Base-by-base conservation (phyloP, 345 rosid genomes). In the Citrus maxima region DNA sequence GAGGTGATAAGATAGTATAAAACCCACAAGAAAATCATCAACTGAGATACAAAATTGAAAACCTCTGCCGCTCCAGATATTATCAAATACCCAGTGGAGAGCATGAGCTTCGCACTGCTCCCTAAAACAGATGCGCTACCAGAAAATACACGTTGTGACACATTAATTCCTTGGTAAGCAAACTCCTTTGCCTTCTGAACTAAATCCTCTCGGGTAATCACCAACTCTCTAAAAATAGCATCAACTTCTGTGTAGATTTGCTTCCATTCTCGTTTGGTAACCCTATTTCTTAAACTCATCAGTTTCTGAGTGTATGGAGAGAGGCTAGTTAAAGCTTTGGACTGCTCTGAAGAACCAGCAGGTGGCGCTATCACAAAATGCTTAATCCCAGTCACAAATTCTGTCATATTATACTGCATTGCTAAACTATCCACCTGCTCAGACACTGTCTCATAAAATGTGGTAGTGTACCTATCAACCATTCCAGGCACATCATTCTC, bases 11-110 rank as follows among this genome's bases (percentile, higher is more conserved):
- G 88, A 83, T 89, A 84, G 78, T 94, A 96, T 54, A 96, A 73
- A 59, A 96, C 92, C 93, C 97, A 93, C 75, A 89, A 90, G 90
- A 94, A 96, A 62, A 96, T 88, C 88, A 96, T 89, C 1, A 84
- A 77, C 82, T 93, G 97, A 35, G 98, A 94, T 51, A 94, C 86
- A 76, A 96, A 96, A 74, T 96, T 94, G 85, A 93, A 86, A 61
- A 96, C 92, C 87, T 96, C 99, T 6, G 99, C 92, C 8, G 99
- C 98, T 76, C 99, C 98, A 3, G 87, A 91, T 55, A 94, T 80
- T 13, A 96, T 89, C 9, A 89, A 90, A 84, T 84, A 86, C 72
- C 97, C 97, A 0, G 90, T 54, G 21, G 93, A 86, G 77, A 94
- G 67, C 82, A 92, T 51, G 34, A 96, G 46, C 83, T 90, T 96